phyloP scores from a whole-genome alignment of 2,329 filamentous ascomycete genomes.

The Colletotrichum karsti region DNA sequence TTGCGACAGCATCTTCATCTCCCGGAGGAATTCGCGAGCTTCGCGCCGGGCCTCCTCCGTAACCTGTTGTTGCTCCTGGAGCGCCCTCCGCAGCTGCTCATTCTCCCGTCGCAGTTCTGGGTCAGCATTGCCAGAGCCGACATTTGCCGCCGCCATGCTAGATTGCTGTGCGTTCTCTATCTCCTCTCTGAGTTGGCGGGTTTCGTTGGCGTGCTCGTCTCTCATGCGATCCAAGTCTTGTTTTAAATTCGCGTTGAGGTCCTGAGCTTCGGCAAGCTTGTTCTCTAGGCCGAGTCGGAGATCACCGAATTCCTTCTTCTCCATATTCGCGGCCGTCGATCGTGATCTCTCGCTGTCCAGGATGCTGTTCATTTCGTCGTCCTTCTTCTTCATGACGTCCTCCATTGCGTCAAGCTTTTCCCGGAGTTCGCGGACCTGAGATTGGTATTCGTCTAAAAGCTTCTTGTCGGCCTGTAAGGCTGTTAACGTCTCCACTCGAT shows the following conservation, averaged over 20 bases:
- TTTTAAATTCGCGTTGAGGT: constrained; percentile 81
- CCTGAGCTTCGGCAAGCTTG: constrained; percentile 78
- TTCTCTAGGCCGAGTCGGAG: constrained; percentile 74
- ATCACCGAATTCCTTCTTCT: constrained; percentile 77
- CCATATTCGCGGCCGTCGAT: constrained; percentile 60
- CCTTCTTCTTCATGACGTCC: constrained; percentile 72
- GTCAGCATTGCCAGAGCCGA: constrained; percentile 47
- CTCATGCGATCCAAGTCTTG: constrained; percentile 80
- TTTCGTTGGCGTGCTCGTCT: constrained; percentile 71
- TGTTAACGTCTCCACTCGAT: constrained; percentile 26
- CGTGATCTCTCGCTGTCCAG: constrained; percentile 67
- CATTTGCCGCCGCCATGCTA: constrained; percentile 24
- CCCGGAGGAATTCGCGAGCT: constrained; percentile 82
- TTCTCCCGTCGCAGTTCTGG: constrained; percentile 73
- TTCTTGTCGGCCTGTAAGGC: constrained; percentile 69
- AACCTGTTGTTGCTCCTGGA: constrained; percentile 79
- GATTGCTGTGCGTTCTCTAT: constrained; percentile 61
- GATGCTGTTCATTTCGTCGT: constrained; percentile 71
- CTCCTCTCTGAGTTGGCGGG: constrained; percentile 70
- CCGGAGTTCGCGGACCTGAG: constrained; percentile 78
- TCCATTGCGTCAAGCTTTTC: constrained; percentile 79
- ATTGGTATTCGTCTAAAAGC: constrained; percentile 80
- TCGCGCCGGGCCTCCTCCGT: constrained; percentile 89
- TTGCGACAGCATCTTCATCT: constrained; percentile 88
- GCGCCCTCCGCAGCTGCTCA: constrained; percentile 69